These are phyloP conservation scores for Tulasnella sp. DNA, from an alignment of 768 basidiomycete species.

Conservation along the genomic window DNA sequence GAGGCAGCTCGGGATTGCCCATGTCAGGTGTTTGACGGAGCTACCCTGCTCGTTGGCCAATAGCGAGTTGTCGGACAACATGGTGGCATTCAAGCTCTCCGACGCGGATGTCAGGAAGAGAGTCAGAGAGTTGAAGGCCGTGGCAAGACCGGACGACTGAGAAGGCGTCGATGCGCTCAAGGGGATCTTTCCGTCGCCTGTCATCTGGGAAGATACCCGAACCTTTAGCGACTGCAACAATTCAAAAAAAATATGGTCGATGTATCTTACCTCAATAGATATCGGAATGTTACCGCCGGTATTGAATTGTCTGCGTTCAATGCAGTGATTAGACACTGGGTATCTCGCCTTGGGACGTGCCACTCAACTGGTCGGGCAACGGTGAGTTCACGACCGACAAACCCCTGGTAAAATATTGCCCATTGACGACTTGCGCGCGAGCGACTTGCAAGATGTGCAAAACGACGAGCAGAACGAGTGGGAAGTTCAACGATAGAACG, in stretches of 20 bases:
- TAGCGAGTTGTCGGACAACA: not conserved
- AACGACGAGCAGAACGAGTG: not conserved
- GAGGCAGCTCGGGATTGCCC: not conserved
- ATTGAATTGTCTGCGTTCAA: not conserved
- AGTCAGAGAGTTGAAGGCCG: slow-evolving; percentile 3
- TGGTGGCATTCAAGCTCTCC: not conserved
- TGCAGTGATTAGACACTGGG: too few species aligned
- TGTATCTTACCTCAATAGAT: not conserved
- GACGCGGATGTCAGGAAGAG: not conserved
- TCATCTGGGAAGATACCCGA: not conserved
- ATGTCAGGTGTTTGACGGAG: slow-evolving; percentile 2
- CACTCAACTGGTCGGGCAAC: not conserved
- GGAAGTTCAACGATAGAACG: not conserved
- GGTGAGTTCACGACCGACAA: not conserved
- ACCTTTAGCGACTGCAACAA: not conserved
- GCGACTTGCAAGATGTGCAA: not conserved
- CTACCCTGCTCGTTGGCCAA: not conserved
- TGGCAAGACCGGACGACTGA: not conserved
- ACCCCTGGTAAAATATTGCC: not conserved
- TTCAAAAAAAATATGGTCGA: not conserved
- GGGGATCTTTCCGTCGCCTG: not conserved
- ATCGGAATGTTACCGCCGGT: not conserved
- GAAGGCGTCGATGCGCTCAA: not conserved
- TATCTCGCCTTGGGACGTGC: too few species aligned
- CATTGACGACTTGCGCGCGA: not conserved